phyloP scores from a whole-genome alignment of 1,284 basidiomycete genomes.

The Cutaneotrichosporon cavernicola region DNA sequence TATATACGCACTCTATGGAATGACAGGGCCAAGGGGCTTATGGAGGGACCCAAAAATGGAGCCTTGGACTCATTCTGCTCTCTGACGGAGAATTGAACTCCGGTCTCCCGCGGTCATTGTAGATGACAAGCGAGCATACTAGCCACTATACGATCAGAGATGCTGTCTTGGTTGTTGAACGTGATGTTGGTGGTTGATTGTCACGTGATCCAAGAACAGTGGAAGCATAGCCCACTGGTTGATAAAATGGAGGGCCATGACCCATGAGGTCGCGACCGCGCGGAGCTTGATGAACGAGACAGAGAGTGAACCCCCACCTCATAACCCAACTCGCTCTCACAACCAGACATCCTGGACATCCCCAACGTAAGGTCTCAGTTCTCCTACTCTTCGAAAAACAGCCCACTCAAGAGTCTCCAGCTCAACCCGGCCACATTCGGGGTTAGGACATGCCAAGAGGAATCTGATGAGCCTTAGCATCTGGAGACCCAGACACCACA shows the following conservation, averaged over 20 bases:
- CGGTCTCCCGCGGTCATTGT: not conserved
- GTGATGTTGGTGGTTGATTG: not conserved
- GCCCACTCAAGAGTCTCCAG: too few relatives aligned
- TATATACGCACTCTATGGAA: not conserved
- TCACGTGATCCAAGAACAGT: not conserved
- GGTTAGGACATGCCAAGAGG: too few relatives aligned
- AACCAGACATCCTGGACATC: too few relatives aligned
- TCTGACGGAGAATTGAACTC: slow-evolving; percentile 1
- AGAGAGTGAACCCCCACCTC: too few relatives aligned
- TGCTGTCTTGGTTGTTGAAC: not conserved
- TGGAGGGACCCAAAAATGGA: not conserved
- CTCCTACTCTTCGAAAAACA: too few relatives aligned
- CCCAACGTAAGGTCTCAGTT: too few relatives aligned
- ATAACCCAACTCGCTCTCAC: too few relatives aligned
- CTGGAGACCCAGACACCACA: too few relatives aligned
- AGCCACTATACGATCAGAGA: slow-evolving; percentile 1
- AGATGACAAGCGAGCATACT: not conserved
- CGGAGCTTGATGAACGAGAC: not conserved
- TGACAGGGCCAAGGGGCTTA: not conserved
- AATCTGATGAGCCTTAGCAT: too few relatives aligned
- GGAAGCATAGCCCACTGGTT: slow-evolving; percentile 1
- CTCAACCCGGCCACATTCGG: too few relatives aligned
- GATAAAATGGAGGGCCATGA: not conserved
- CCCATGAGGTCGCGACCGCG: not conserved
- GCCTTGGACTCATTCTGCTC: not conserved